These are phyloP conservation scores for Corymbia calophylla DNA, from an alignment of 441 rosid species.

Conservation along the genomic window DNA sequence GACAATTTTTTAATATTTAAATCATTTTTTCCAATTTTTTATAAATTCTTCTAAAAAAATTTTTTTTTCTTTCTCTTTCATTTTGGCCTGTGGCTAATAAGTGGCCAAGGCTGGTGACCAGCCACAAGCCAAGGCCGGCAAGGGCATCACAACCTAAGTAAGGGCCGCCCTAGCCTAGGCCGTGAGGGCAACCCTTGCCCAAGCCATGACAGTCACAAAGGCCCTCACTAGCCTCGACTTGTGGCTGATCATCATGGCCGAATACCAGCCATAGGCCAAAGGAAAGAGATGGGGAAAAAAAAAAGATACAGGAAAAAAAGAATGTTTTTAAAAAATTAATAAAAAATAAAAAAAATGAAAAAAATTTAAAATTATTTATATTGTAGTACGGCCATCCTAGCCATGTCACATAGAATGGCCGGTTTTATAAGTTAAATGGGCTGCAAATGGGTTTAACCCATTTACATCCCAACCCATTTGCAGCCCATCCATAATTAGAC, in stretches of 20 bases:
- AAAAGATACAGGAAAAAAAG: too few relatives aligned
- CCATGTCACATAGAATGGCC: accelerated
- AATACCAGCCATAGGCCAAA: not conserved
- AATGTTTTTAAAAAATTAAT: too few relatives aligned
- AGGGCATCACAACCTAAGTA: accelerated
- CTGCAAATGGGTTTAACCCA: not conserved
- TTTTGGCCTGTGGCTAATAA: accelerated
- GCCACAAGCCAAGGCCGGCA: accelerated
- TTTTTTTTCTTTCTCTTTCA: not conserved
- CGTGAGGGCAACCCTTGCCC: accelerated
- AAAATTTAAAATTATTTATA: too few relatives aligned
- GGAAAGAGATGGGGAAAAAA: not conserved
- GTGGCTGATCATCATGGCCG: not conserved
- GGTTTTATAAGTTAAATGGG: not conserved
- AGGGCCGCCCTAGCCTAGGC: not conserved
- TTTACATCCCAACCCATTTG: not conserved
- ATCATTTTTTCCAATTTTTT: not conserved
- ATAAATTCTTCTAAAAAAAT: accelerated
- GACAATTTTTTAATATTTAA: too few relatives aligned
- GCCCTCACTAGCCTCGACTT: not conserved
- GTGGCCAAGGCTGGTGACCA: accelerated
- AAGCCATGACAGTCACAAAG: accelerated
- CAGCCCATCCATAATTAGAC: not conserved
- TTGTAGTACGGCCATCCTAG: accelerated
- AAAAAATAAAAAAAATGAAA: too few relatives aligned